A percentile compares a stretch with the other conserved stretches of the same genome.
Evolutionary conservation across 768 basidiomycete species (phyloP).

Genomic region (Melanogaster broomeanus): DNA sequence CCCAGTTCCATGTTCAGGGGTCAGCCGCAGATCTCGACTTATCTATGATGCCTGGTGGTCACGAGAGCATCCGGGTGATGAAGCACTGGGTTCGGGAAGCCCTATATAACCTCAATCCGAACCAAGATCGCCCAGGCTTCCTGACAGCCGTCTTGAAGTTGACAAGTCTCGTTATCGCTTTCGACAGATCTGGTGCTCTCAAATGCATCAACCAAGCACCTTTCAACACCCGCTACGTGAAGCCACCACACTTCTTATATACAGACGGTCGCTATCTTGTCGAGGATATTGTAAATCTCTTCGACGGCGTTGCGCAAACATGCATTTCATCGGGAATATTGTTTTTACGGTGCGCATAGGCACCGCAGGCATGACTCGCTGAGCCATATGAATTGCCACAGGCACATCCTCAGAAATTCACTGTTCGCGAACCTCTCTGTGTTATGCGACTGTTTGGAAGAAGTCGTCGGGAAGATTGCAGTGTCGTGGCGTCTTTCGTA

Average conservation of each 20-base stretch:
- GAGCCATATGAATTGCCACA: slow-evolving; percentile 19
- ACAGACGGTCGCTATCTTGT: slow-evolving; percentile 27
- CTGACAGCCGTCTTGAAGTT: slow-evolving; percentile 43
- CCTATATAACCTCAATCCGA: slow-evolving; percentile 33
- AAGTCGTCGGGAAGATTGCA: slow-evolving; percentile 43
- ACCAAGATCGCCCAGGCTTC: slow-evolving; percentile 22
- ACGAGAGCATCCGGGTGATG: slow-evolving; percentile 37
- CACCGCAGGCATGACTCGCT: neutral
- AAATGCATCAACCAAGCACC: slow-evolving; percentile 36
- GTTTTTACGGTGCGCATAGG: slow-evolving; percentile 39
- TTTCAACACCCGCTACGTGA: slow-evolving; percentile 21
- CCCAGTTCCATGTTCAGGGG: slow-evolving; percentile 49
- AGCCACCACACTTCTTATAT: slow-evolving; percentile 7
- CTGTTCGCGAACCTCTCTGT: slow-evolving; percentile 46
- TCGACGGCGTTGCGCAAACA: slow-evolving; percentile 26
- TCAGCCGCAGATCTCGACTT: slow-evolving; percentile 37
- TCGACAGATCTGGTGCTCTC: slow-evolving; percentile 37
- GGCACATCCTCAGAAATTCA: slow-evolving; percentile 42
- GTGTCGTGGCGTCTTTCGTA: slow-evolving; percentile 33
- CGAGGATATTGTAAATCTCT: slow-evolving; percentile 30
- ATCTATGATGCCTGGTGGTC: slow-evolving; percentile 40
- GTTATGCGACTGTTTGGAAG: slow-evolving; percentile 55
- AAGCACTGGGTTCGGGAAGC: slow-evolving; percentile 48
- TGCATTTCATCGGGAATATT: slow-evolving; percentile 39
- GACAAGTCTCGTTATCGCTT: slow-evolving; percentile 37